A percentile compares a stretch with the other conserved stretches of the same genome.
phyloP scores from a whole-genome alignment of 169 alveolate species.

The Plasmodium chabaudi region DNA sequence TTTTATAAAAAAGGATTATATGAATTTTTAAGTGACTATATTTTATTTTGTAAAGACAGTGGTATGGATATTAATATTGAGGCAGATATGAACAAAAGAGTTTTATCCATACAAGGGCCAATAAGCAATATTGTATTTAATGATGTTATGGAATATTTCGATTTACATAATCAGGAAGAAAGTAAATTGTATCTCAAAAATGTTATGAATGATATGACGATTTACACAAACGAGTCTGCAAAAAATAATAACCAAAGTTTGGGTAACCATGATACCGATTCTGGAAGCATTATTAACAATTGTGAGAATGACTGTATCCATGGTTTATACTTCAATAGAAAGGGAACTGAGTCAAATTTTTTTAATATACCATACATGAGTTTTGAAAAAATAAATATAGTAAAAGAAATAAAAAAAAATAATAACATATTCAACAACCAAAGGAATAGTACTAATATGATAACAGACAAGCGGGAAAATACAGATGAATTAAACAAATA shows the following conservation, averaged over 20 bases:
- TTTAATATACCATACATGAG: conserved; percentile 74
- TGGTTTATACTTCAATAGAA: conserved; percentile 15
- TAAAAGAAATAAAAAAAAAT: background rate
- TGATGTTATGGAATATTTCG: conserved; percentile 44
- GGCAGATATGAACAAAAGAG: conserved; percentile 56
- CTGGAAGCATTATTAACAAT: no score
- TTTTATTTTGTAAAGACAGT: conserved; percentile 76
- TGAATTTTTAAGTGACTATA: conserved; percentile 81
- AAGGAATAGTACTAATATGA: background rate
- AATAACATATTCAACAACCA: no score
- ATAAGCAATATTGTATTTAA: conserved; percentile 51
- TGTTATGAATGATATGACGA: conserved; percentile 12
- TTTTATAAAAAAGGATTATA: conserved; percentile 77
- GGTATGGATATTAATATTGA: conserved; percentile 79
- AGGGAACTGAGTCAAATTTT: conserved; percentile 3
- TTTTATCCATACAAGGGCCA: conserved; percentile 83
- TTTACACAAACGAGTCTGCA: background rate
- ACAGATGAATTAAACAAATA: conserved; percentile 15
- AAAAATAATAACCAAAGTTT: background rate
- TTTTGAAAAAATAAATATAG: conserved; percentile 44
- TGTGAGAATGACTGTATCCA: no score
- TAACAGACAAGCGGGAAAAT: background rate
- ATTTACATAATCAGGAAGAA: conserved; percentile 8
- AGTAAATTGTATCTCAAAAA: conserved; percentile 32
- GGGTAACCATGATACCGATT: background rate